Evolutionary conservation across 1,139 yeast genomes (phyloP).

Genomic region (Suhomyces coccinellae): DNA sequence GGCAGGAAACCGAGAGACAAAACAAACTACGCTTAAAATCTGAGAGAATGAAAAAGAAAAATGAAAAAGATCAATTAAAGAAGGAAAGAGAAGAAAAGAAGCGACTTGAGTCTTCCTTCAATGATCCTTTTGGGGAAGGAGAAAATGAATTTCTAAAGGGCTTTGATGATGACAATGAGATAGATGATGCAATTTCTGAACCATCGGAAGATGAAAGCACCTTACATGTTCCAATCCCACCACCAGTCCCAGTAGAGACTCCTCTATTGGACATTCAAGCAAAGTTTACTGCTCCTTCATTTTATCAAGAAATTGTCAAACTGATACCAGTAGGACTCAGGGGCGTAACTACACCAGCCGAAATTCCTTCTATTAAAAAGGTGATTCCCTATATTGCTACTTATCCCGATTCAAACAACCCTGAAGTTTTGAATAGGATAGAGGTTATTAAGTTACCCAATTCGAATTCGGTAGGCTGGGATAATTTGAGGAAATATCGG

Average conservation of each 20-base stretch:
- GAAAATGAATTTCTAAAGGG: conserved; percentile 15
- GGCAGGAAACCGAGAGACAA: conserved; percentile 21
- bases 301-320: conserved; percentile 33
- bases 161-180: conserved; percentile 10
- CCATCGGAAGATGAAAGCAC: conserved; percentile 13
- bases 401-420: conserved; percentile 34
- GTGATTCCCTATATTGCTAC: conserved; percentile 38
- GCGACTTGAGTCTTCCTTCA: conserved; percentile 21
- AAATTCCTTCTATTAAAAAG: conserved; percentile 30
- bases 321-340: conserved; percentile 40
- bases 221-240: conserved; percentile 18
- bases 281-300: conserved; percentile 38
- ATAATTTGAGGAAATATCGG: conserved; percentile 40
- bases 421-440: conserved; percentile 38
- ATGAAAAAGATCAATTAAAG: conserved; percentile 19
- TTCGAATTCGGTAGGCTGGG: conserved; percentile 50
- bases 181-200: conserved; percentile 9
- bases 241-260: conserved; percentile 25
- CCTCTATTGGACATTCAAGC: conserved; percentile 21
- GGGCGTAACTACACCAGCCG: conserved; percentile 12
- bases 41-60: conserved; percentile 14
- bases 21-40: conserved; percentile 17
- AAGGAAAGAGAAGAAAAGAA: conserved; percentile 15
- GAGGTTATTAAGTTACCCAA: conserved; percentile 48
- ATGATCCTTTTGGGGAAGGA: conserved; percentile 21